phyloP scores from a whole-genome alignment of 2,329 filamentous ascomycete species.

The Epichloe elymi region DNA sequence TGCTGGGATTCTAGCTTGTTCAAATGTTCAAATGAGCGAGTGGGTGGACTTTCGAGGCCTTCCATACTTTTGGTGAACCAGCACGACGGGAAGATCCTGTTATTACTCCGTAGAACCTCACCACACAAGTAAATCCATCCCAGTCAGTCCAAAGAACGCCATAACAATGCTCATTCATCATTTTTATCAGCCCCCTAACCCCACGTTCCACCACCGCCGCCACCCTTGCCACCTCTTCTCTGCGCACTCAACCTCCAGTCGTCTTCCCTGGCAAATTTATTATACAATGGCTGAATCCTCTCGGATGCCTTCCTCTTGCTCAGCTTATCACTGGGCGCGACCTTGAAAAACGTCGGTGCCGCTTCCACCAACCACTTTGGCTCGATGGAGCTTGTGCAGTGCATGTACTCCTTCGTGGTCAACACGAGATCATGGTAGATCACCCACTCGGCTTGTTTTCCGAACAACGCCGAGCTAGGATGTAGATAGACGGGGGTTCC shows the following conservation, averaged over 20 bases:
- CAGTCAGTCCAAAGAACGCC: no score
- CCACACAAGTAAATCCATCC: no score
- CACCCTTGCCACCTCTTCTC: slow-evolving; percentile 68
- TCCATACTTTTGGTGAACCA: no score
- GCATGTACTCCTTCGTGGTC: slow-evolving; percentile 98
- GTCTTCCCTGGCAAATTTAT: slow-evolving; percentile 82
- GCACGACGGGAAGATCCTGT: no score
- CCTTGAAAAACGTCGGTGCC: slow-evolving; percentile 98
- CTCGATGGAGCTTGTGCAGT: slow-evolving; percentile 82
- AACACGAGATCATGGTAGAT: slow-evolving; percentile 85
- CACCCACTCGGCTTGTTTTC: slow-evolving; percentile 92
- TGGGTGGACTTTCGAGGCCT: no score
- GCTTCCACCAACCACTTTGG: slow-evolving; percentile 90
- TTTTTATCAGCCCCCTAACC: slow-evolving; percentile 26
- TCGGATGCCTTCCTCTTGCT: slow-evolving; percentile 90
- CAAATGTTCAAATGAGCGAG: no score
- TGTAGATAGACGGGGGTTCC: slow-evolving; percentile 92
- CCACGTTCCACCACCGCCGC: slow-evolving; percentile 86
- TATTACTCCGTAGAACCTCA: no score
- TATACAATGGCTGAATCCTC: slow-evolving; percentile 88
- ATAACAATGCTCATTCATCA: no score
- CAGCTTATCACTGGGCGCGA: slow-evolving; percentile 73
- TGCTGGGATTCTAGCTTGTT: no score
- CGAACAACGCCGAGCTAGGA: slow-evolving; percentile 81
- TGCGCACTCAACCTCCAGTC: slow-evolving; percentile 92